Evolutionary conservation across 2,329 filamentous ascomycete genomes (phyloP).

Genomic region (Apiospora marii): DNA sequence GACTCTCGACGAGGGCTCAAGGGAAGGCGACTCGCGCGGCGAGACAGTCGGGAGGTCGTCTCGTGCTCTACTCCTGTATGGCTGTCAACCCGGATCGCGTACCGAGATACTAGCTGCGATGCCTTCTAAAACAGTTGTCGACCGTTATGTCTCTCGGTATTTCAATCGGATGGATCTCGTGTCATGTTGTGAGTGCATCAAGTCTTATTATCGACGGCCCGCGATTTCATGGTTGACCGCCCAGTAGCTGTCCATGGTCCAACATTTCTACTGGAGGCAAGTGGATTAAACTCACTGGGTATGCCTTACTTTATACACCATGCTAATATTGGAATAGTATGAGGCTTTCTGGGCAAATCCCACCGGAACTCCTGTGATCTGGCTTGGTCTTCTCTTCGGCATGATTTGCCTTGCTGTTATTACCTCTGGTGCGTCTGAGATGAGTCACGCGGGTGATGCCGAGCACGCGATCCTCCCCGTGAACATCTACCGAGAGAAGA

Average conservation of each 20-base stretch:
- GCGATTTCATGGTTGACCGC: too few relatives aligned
- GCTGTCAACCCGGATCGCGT: constrained; percentile 34
- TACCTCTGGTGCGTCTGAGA: constrained; percentile 27
- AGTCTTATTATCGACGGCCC: too few relatives aligned
- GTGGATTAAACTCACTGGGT: background rate
- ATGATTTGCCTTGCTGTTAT: constrained; percentile 51
- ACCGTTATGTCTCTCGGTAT: constrained; percentile 47
- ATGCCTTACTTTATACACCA: too few relatives aligned
- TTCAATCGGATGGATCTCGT: constrained; percentile 45
- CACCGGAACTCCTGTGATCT: constrained; percentile 46
- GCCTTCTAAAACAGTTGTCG: constrained; percentile 43
- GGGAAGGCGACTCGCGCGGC: background rate
- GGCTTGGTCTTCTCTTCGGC: constrained; percentile 55
- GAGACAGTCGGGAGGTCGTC: constrained; percentile 24
- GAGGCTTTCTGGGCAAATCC: constrained; percentile 53
- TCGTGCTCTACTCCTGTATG: constrained; percentile 44
- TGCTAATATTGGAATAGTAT: constrained; percentile 43
- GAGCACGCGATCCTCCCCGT: constrained; percentile 37
- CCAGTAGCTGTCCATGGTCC: constrained; percentile 39
- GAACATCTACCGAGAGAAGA: constrained; percentile 39
- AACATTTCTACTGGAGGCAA: constrained; percentile 42
- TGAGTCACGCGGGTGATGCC: constrained; percentile 31
- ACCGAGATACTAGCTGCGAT: constrained; percentile 45
- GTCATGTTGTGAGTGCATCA: constrained; percentile 32
- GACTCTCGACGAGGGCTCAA: background rate